Evolutionary conservation across 352 stramenopile species (phyloP), one percentile per base, ranked within the genome.

Genomic region (Elongisporangium senticosum): DNA sequence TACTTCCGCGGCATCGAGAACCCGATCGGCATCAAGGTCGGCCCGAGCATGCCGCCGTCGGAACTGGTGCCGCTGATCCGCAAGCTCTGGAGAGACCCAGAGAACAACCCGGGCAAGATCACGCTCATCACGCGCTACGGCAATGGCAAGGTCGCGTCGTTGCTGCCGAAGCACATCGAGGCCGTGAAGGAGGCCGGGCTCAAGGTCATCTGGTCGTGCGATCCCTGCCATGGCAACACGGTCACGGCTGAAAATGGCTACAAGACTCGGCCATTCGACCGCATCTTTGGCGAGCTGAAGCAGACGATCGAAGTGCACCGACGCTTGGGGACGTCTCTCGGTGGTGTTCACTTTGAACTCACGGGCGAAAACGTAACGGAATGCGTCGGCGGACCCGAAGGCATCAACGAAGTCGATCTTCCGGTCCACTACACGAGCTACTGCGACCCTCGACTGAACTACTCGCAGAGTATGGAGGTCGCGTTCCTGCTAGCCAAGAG

Each of bases 341-440:
- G 96, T 37, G 97, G 93, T 28, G 89, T 98, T 43, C 90, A 99
- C 70, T 90, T 99, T 67, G 97, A 99, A 70, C 96, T 99, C 75
- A 99, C 97, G 20, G 97, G 97, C 49, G 95, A 99, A 69, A 97
- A 99, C 81, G 97, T 99, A 28, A 99, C 97, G 2, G 97, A 99
- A 77, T 99, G 97, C 76, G 98, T 97, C 56, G 97, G 97, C 56
- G 97, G 97, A 21, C 83, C 98, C 1, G 86, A 97, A 59, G 87
- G 87, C 58, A 91, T 99, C 24, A 95, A 89, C 48, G 95, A 98
- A 69, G 76, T 88, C 13, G 94, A 98, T 59, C 77, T 99, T 26
- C 84, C 75, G 19, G 74, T 93, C 62, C 86, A 93, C 58, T 99
- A 99, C 88, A 90, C 95, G 60, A 99, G 96, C 57, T 95, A 92